Evolutionary conservation across 1,284 basidiomycete genomes (phyloP).

Genomic region (Wallemia hederae): DNA sequence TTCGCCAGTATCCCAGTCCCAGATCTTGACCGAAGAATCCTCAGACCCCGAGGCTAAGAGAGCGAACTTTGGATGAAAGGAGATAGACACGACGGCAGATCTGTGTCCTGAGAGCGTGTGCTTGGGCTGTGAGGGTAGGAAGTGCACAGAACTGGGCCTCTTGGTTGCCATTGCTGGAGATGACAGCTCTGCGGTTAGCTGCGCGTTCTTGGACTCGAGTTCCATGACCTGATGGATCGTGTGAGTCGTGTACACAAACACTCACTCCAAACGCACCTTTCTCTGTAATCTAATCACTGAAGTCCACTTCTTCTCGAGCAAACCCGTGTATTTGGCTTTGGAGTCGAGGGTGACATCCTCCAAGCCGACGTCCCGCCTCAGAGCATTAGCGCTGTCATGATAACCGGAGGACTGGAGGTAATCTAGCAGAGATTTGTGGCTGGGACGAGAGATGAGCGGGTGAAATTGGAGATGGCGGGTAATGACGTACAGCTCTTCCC

Average conservation of each 20-base stretch:
- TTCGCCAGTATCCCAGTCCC: constrained; percentile 70
- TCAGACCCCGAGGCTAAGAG: constrained; percentile 67
- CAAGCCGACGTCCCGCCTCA: constrained; percentile 10
- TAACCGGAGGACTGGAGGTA: constrained; percentile 39
- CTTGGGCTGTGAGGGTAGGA: constrained; percentile 47
- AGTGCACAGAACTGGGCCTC: constrained; percentile 30
- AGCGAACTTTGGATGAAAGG: constrained; percentile 48
- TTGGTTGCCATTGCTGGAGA: constrained; percentile 16
- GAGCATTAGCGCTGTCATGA: not conserved
- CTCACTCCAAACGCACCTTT: constrained; percentile 28
- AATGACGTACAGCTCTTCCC: not conserved
- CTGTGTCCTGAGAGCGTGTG: constrained; percentile 31
- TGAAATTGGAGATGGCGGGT: no score
- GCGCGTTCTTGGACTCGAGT: constrained; percentile 44
- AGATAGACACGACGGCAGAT: constrained; percentile 37
- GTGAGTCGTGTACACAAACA: not conserved
- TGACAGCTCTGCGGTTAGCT: constrained; percentile 41
- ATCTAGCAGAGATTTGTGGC: constrained; percentile 57
- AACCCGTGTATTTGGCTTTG: constrained; percentile 47
- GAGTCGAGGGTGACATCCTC: constrained; percentile 45
- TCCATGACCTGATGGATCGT: constrained; percentile 42
- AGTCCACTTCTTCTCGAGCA: constrained; percentile 86
- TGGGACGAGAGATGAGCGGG: constrained; percentile 13
- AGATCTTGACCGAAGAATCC: constrained; percentile 69
- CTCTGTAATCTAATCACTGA: constrained; percentile 72